phyloP scores from a whole-genome alignment of 108 stramenopile genomes.

The Chaetoceros muelleri region DNA sequence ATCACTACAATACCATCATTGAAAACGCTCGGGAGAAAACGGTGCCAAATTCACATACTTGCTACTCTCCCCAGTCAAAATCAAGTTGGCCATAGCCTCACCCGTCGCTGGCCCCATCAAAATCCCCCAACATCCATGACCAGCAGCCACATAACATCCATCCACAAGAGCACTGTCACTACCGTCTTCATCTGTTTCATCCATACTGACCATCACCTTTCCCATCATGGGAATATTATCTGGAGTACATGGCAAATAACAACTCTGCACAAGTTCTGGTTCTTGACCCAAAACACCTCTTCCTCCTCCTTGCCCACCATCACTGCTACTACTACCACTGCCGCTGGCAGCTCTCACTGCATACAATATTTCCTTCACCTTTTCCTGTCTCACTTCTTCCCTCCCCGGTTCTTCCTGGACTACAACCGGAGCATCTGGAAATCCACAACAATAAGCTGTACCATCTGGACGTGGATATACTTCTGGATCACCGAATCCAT shows the following conservation, averaged over 20 bases:
- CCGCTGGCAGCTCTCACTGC: conserved; percentile 23
- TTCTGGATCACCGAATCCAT: conserved; percentile 42
- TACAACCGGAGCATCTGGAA: conserved; percentile 27
- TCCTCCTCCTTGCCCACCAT: neutral
- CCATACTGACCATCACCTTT: conserved; percentile 10
- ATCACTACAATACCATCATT: too few species aligned
- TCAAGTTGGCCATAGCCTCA: conserved; percentile 58
- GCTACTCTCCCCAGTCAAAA: conserved; percentile 35
- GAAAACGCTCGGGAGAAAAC: conserved; percentile 25
- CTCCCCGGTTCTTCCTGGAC: conserved; percentile 39
- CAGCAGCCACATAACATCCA: conserved; percentile 56
- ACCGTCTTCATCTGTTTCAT: too few species aligned
- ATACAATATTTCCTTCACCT: conserved; percentile 9
- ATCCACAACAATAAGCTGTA: conserved; percentile 40
- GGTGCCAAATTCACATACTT: conserved; percentile 15
- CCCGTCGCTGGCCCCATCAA: conserved; percentile 79
- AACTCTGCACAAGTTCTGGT: conserved; percentile 20
- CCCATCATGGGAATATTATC: conserved; percentile 84
- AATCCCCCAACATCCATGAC: conserved; percentile 88
- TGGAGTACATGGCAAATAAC: conserved; percentile 39
- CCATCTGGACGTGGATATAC: conserved; percentile 45
- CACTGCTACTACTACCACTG: neutral
- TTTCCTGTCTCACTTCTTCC: conserved; percentile 28
- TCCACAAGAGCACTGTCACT: conserved; percentile 13
- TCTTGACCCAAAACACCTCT: conserved; percentile 3